Base-by-base conservation (phyloP, 2,329 filamentous ascomycete genomes). In the Fusarium piperis region DNA sequence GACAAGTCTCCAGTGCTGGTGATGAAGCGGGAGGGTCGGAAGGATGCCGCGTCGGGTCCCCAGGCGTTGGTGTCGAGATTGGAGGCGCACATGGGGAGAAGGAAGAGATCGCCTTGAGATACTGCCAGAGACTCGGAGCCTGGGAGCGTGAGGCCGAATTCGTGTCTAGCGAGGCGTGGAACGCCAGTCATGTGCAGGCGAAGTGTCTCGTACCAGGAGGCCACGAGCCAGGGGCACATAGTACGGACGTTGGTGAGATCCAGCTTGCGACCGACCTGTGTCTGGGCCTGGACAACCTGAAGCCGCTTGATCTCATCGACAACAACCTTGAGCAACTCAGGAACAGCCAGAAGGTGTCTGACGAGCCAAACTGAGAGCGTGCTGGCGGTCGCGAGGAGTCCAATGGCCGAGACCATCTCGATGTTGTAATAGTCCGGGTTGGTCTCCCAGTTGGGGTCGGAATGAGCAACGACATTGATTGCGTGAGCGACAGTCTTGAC, bases 71-170 rank as follows among this genome's bases (percentile, higher is more conserved):
- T 41, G 61, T 79, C 73, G n/a, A 73, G 58, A 64, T 79, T 79
- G 52, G 77, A 78, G 1, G 78, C 73, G 32, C 75, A 77, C 78
- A 79, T 79, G 28, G 78, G 78, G 3, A 79, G 72, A n/a, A 79
- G 70, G 51, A 79, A 72, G 28, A 79, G 76, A 57, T 80, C 78
- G 18, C 75, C 73, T 16, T 78, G 73, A 1, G 71, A 67, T 4
- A 79, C 68, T 0, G 73, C 35, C 13, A 78, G 70, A 4, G 71
- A 59, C 0, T 71, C 66, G 0, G 70, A 65, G 6, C 63, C 67
- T 1, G 73, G 67, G 4, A 74, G 23, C 6, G 62, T 52, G 32
- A 80, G 71, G 38, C 67, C 69, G 13, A 79, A 77, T 55, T 78
- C 78, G 4, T 74, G 65, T 5, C 77, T 75, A 5, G 76, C 78